Evolutionary conservation across 1,284 basidiomycete species (phyloP).

Genomic region (Fomitopsis palustris): DNA sequence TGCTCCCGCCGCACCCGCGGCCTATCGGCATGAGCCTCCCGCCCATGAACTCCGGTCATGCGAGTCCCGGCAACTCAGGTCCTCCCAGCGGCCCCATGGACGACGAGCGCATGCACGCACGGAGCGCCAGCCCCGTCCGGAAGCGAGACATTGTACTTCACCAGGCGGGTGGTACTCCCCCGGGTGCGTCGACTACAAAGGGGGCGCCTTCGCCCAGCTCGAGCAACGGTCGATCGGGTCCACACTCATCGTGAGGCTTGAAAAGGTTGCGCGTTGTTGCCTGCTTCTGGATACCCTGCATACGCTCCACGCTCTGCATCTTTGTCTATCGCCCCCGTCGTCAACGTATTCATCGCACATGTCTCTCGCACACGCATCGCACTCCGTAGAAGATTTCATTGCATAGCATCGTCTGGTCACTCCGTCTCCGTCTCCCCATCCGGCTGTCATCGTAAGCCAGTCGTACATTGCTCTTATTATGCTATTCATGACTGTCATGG

Average conservation of each 20-base stretch:
- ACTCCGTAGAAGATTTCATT: not conserved
- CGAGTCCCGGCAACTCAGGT: conserved; percentile 51
- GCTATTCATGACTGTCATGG: conserved; percentile 9
- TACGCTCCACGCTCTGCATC: conserved; percentile 1
- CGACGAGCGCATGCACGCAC: conserved; percentile 29
- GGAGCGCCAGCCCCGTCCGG: conserved; percentile 37
- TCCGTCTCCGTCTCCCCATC: not conserved
- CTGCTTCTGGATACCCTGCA: conserved; percentile 8
- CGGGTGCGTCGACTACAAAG: conserved; percentile 29
- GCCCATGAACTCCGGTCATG: conserved; percentile 38
- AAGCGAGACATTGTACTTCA: conserved; percentile 51
- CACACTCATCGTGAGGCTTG: not conserved
- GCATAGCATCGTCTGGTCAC: not conserved
- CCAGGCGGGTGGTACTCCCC: conserved; percentile 32
- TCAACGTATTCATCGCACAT: conserved; percentile 6
- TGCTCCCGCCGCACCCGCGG: conserved; percentile 68
- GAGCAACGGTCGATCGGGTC: conserved; percentile 17
- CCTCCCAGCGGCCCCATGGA: conserved; percentile 50
- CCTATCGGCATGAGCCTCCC: conserved; percentile 65
- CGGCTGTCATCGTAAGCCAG: not conserved
- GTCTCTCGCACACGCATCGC: conserved; percentile 1
- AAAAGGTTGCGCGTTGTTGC: not conserved
- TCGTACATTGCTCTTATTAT: not conserved
- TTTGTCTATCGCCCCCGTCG: conserved; percentile 5
- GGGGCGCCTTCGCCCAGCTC: conserved; percentile 34